Evolutionary conservation across 768 basidiomycete genomes (phyloP).

Genomic region (Mycena albidolilacea): DNA sequence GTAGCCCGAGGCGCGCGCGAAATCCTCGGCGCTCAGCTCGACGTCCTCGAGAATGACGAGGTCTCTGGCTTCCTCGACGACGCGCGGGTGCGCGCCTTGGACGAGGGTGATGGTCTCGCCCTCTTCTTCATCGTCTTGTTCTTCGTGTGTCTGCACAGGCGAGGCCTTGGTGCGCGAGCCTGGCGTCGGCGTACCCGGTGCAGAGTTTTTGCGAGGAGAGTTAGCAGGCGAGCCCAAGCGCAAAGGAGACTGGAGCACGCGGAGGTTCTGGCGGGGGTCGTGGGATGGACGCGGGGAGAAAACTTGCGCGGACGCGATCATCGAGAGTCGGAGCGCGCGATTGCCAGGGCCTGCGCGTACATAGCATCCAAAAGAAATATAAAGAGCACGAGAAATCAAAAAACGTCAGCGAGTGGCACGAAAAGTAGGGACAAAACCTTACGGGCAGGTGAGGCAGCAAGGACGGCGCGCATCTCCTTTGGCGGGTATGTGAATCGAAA

Average conservation of each 20-base stretch:
- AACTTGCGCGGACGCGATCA: constrained; percentile 83
- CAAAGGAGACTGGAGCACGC: constrained; percentile 72
- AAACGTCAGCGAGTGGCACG: constrained; percentile 5
- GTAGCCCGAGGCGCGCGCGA: constrained; percentile 33
- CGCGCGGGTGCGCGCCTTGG: constrained; percentile 75
- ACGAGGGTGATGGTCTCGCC: constrained; percentile 72
- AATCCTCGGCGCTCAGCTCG: constrained; percentile 43
- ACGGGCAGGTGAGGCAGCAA: constrained; percentile 67
- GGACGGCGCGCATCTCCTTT: constrained; percentile 72
- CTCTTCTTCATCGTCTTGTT: constrained; percentile 52
- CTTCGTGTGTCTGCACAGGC: constrained; percentile 4
- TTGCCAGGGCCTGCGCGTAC: constrained; percentile 48
- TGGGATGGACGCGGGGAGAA: constrained; percentile 75
- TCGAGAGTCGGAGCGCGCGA: constrained; percentile 75
- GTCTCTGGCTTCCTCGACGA: constrained; percentile 79
- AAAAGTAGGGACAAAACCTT: constrained; percentile 38
- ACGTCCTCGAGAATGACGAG: constrained; percentile 82
- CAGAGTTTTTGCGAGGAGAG: constrained; percentile 31
- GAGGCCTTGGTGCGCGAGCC: constrained; percentile 19
- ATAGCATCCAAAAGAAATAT: background rate
- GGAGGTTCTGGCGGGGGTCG: constrained; percentile 75
- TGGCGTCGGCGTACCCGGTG: constrained; percentile 8
- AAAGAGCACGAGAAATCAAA: background rate
- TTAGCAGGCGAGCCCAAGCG: constrained; percentile 50
- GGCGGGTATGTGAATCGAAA: constrained; percentile 85